A percentile compares a stretch with the other conserved stretches of the same genome.
These are phyloP conservation scores for Thielaviopsis ethacetica DNA, from an alignment of 2,329 filamentous ascomycete species.

Conservation along the genomic window DNA sequence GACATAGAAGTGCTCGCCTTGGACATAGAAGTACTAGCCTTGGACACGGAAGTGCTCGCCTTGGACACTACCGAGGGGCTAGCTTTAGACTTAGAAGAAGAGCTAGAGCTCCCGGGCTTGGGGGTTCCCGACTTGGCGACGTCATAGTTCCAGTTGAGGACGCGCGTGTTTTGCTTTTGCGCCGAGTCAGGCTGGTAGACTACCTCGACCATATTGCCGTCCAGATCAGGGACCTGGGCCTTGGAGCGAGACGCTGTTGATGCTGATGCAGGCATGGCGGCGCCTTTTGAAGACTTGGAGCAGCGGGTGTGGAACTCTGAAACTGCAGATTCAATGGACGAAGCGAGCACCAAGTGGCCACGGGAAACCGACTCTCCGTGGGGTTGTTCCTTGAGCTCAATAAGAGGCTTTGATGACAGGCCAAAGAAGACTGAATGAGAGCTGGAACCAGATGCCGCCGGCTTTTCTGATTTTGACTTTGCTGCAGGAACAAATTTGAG, in stretches of 20 bases:
- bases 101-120: background rate
- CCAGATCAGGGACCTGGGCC: constrained; percentile 56
- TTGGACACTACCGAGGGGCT: background rate
- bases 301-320: constrained; percentile 1
- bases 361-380: background rate
- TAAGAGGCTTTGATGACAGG: background rate
- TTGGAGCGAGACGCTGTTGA: constrained; percentile 11
- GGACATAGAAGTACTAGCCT: background rate
- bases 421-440: constrained; percentile 2
- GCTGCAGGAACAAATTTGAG: constrained; percentile 38
- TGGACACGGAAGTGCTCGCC: background rate
- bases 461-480: background rate
- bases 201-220: constrained; percentile 73
- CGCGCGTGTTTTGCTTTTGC: constrained; percentile 22
- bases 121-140: constrained; percentile 18
- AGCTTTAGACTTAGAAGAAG: background rate
- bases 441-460: background rate
- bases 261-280: background rate
- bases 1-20: background rate
- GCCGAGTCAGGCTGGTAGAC: constrained; percentile 36
- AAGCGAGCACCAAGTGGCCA: constrained; percentile 4
- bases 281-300: background rate
- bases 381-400: background rate
- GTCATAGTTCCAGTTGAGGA: constrained; percentile 34
- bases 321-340: background rate